These are phyloP conservation scores for Panellus pusillus DNA, from an alignment of 768 basidiomycete species.

Conservation along the genomic window DNA sequence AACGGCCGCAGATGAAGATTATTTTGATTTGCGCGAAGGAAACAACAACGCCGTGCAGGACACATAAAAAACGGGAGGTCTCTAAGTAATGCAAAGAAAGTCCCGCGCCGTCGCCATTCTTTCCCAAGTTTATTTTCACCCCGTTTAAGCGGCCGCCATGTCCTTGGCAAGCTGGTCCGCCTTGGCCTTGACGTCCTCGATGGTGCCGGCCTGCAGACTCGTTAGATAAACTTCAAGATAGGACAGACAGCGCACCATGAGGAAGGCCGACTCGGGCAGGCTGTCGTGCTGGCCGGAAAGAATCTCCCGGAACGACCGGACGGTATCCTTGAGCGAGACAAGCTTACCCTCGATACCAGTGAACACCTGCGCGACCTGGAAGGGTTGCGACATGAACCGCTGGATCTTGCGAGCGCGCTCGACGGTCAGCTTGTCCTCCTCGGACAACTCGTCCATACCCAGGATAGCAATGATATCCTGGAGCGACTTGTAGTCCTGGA, in stretches of 20 bases:
- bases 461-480: constrained; percentile 99
- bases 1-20: no score
- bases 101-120: neutral
- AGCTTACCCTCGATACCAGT: constrained; percentile 99
- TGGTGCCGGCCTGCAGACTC: constrained; percentile 68
- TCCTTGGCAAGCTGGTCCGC: constrained; percentile 98
- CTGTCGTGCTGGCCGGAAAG: constrained; percentile 84
- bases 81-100: no score
- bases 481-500: constrained; percentile 94
- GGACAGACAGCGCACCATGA: constrained; percentile 63
- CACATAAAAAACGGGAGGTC: no score
- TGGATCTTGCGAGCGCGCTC: constrained; percentile 98
- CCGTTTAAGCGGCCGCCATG: constrained; percentile 54
- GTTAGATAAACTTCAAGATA: neutral
- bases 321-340: constrained; percentile 92
- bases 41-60: no score
- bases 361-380: constrained; percentile 99
- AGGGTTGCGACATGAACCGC: constrained; percentile 99
- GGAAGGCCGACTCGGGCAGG: constrained; percentile 96
- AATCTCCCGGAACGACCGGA: constrained; percentile 98
- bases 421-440: constrained; percentile 99
- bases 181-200: constrained; percentile 96
- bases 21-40: no score
- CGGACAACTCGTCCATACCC: constrained; percentile 99
- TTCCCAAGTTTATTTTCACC: constrained; percentile 3